These are phyloP conservation scores for Acer yangbiense DNA, from an alignment of 345 rosid species.

Conservation along the genomic window DNA sequence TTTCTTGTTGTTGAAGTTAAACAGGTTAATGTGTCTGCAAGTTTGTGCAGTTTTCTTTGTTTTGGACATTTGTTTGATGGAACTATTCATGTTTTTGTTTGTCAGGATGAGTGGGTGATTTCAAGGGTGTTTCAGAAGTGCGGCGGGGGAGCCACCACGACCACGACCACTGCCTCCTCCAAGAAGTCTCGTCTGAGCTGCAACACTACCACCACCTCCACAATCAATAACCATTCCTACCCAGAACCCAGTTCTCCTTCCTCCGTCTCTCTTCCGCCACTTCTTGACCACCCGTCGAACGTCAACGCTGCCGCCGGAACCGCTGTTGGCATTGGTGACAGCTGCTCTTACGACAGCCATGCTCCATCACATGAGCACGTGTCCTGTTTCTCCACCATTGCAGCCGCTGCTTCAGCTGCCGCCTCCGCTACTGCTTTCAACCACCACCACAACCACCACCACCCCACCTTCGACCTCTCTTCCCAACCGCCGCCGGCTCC, in stretches of 20 bases:
- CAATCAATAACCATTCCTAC: constrained; percentile 24
- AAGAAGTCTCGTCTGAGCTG: constrained; percentile 47
- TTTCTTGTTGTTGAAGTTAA: too few species aligned
- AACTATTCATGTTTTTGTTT: not conserved
- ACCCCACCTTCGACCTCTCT: constrained; percentile 31
- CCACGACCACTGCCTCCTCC: not conserved
- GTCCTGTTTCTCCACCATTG: constrained; percentile 99
- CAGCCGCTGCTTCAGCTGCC: constrained; percentile 50
- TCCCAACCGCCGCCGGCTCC: constrained; percentile 27
- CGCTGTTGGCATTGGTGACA: constrained; percentile 35
- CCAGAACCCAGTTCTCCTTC: constrained; percentile 70
- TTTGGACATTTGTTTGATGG: not conserved
- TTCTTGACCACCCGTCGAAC: constrained; percentile 38
- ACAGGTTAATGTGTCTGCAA: too few species aligned
- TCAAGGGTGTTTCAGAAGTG: constrained; percentile 82
- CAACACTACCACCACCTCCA: constrained; percentile 17
- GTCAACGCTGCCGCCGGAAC: constrained; percentile 2
- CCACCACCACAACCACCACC: constrained; percentile 5
- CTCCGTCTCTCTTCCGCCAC: constrained; percentile 82
- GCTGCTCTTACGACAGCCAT: constrained; percentile 59
- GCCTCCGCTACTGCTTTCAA: constrained; percentile 28
- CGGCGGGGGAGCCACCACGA: constrained; percentile 36
- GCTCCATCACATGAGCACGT: constrained; percentile 72
- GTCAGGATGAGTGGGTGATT: constrained; percentile 95
- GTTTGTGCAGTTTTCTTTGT: too few species aligned